Conservation (phyloP, 2,329 filamentous ascomycete species). For the Exophiala oligosperma region DNA sequence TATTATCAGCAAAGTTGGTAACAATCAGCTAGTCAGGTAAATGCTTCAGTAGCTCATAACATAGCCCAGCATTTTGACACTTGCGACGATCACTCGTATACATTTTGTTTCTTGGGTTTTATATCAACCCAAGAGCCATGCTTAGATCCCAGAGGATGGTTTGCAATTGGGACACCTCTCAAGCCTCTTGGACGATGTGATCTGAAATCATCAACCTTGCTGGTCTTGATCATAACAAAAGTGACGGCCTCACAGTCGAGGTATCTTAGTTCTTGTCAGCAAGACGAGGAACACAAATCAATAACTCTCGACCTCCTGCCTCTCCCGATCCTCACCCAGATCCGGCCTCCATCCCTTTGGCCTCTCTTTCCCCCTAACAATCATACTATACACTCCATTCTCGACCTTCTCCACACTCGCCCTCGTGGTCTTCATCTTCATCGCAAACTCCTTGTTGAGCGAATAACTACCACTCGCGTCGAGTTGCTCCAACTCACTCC, state of each 20-base stretch:
- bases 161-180: no score
- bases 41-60: slow-evolving; percentile 28
- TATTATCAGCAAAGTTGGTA: neutral
- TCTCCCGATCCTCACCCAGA: slow-evolving; percentile 40
- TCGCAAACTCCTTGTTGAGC: slow-evolving; percentile 64
- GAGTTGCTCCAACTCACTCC: slow-evolving; percentile 74
- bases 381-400: slow-evolving; percentile 81
- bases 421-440: slow-evolving; percentile 85
- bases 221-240: no score
- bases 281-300: slow-evolving; percentile 5
- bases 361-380: slow-evolving; percentile 81
- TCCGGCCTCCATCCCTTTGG: slow-evolving; percentile 93
- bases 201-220: no score
- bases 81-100: neutral
- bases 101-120: no score
- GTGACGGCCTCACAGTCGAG: no score
- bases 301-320: slow-evolving; percentile 37
- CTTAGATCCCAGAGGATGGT: no score
- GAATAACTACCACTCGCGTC: slow-evolving; percentile 54
- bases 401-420: slow-evolving; percentile 93
- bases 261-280: no score
- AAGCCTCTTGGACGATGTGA: no score
- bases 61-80: slow-evolving; percentile 27
- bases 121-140: no score
- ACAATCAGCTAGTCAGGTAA: slow-evolving; percentile 1